These are phyloP conservation scores for Exophiala bonariae DNA, from an alignment of 2,329 filamentous ascomycete species.

Conservation along the genomic window DNA sequence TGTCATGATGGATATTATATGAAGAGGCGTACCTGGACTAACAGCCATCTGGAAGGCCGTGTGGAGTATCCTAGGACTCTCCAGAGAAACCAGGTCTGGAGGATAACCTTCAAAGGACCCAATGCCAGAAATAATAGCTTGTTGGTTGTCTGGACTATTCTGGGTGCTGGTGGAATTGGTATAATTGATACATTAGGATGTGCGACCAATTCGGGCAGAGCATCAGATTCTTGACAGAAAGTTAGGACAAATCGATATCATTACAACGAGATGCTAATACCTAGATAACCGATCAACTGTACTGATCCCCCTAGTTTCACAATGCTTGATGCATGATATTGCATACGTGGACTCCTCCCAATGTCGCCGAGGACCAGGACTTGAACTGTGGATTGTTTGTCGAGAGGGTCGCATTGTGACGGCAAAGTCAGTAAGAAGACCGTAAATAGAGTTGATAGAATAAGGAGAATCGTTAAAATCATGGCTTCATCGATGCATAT, in stretches of 20 bases:
- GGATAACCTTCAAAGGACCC: conserved; percentile 81
- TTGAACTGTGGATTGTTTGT: conserved; percentile 60
- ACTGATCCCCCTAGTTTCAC: conserved; percentile 78
- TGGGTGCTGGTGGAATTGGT: conserved; percentile 67
- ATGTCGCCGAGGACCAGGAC: conserved; percentile 93
- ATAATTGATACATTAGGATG: conserved; percentile 70
- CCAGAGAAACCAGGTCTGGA: conserved; percentile 74
- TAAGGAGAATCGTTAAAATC: conserved; percentile 37
- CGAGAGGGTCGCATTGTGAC: conserved; percentile 34
- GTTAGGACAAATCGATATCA: conserved; percentile 10
- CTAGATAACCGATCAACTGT: conserved; percentile 83
- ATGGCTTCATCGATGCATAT: conserved; percentile 8
- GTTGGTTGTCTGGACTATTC: conserved; percentile 64
- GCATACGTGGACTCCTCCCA: conserved; percentile 94
- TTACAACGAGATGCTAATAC: too few species aligned
- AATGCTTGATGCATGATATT: conserved; percentile 94
- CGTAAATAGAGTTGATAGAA: conserved; percentile 48
- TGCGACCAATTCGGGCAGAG: conserved; percentile 73
- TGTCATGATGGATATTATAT: neutral
- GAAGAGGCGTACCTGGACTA: conserved; percentile 65
- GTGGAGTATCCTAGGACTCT: conserved; percentile 71
- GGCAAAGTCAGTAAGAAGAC: conserved; percentile 55
- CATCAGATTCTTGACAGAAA: conserved; percentile 65
- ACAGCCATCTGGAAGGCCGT: conserved; percentile 76
- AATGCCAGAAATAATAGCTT: conserved; percentile 74